phyloP scores from a whole-genome alignment of 495 filamentous ascomycete genomes.

The Thermochaetoides thermophila region DNA sequence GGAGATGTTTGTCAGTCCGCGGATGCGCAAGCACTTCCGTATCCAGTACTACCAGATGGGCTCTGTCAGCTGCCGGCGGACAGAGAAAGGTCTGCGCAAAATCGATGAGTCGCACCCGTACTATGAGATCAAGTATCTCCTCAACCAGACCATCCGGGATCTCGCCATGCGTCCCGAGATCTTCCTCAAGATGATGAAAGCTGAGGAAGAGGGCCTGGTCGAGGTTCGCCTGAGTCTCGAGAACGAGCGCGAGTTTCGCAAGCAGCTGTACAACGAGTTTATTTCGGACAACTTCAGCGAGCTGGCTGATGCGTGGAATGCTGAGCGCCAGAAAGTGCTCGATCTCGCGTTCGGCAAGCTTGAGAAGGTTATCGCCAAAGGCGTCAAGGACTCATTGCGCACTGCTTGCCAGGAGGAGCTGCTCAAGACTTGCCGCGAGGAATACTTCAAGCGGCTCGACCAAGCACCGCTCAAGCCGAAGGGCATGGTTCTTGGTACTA shows the following conservation, averaged over 20 bases:
- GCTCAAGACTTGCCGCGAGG: constrained; percentile 63
- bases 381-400: constrained; percentile 83
- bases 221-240: constrained; percentile 68
- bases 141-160: constrained; percentile 67
- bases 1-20: constrained; percentile 74
- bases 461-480: constrained; percentile 92
- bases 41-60: constrained; percentile 68
- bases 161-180: constrained; percentile 73
- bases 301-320: constrained; percentile 89
- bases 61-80: constrained; percentile 71
- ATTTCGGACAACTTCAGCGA: constrained; percentile 90
- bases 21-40: constrained; percentile 78
- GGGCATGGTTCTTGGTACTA: constrained; percentile 79
- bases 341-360: constrained; percentile 69
- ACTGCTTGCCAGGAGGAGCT: constrained; percentile 85
- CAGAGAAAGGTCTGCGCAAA: constrained; percentile 82
- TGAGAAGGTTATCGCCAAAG: constrained; percentile 69
- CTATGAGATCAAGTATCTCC: constrained; percentile 95
- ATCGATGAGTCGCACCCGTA: constrained; percentile 94
- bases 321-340: constrained; percentile 65
- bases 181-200: constrained; percentile 89
- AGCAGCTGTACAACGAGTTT: constrained; percentile 63
- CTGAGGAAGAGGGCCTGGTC: constrained; percentile 81
- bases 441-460: constrained; percentile 75
- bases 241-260: constrained; percentile 55